phyloP scores from a whole-genome alignment of 164 flowering plant genomes.

The Liquidambar formosana region DNA sequence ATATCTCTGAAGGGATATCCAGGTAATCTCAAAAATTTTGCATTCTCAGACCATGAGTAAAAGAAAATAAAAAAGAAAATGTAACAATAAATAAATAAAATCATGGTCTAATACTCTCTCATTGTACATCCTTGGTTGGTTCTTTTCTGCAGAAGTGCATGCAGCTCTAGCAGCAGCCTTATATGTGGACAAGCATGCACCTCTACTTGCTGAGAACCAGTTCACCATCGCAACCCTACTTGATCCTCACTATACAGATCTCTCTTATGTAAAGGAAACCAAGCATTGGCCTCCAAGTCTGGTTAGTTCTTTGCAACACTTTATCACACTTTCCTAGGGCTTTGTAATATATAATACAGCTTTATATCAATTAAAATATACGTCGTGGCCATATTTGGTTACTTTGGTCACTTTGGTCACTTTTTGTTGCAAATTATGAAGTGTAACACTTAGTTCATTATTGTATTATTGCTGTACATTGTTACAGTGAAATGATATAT shows the following conservation, averaged over 20 bases:
- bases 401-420: background rate
- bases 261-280: constrained; percentile 57
- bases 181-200: constrained; percentile 61
- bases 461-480: background rate
- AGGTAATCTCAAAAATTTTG: constrained; percentile 24
- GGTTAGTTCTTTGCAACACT: constrained; percentile 57
- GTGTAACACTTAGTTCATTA: background rate
- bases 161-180: constrained; percentile 77
- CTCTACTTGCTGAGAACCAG: constrained; percentile 68
- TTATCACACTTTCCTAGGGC: constrained; percentile 60
- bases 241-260: constrained; percentile 68
- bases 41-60: background rate
- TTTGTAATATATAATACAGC: background rate
- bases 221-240: constrained; percentile 69
- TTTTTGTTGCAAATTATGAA: background rate
- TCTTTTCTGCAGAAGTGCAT: constrained; percentile 54
- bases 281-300: constrained; percentile 88
- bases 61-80: too few relatives aligned
- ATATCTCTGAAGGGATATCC: constrained; percentile 71
- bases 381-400: background rate
- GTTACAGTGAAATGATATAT: background rate
- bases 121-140: constrained; percentile 2
- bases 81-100: too few relatives aligned
- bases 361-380: too few relatives aligned
- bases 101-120: background rate